These are phyloP conservation scores for Cinnamomum chago DNA, from an alignment of 164 flowering plant species.

Conservation along the genomic window DNA sequence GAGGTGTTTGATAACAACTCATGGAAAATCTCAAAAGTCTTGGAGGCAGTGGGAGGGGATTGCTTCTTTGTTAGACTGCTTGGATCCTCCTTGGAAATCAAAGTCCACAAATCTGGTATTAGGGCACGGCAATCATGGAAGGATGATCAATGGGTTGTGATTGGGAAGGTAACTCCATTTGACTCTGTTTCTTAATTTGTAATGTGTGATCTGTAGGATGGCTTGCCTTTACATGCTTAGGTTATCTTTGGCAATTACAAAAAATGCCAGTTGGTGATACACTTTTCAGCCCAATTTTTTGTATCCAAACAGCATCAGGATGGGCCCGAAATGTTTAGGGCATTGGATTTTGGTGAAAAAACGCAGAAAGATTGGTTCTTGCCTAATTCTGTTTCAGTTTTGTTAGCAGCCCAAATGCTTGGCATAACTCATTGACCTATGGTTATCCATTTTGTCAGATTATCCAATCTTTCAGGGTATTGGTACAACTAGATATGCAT, in stretches of 20 bases:
- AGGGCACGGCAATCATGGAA: constrained; percentile 48
- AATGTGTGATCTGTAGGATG: not conserved
- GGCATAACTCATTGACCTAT: too few species aligned
- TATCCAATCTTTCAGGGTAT: not conserved
- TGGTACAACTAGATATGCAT: too few species aligned
- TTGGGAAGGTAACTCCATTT: constrained; percentile 43
- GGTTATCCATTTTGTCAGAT: not conserved
- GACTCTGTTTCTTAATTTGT: not conserved
- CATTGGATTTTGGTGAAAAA: not conserved
- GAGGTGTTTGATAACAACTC: constrained; percentile 62
- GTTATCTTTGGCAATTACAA: not conserved
- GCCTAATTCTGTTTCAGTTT: not conserved
- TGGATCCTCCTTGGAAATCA: constrained; percentile 36
- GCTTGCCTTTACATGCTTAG: not conserved
- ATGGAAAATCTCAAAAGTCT: constrained; percentile 68
- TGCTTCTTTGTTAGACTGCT: constrained; percentile 35
- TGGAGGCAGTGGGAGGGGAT: constrained; percentile 28
- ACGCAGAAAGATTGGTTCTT: not conserved
- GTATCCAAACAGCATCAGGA: not conserved
- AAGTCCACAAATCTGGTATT: constrained; percentile 26
- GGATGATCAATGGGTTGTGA: constrained; percentile 42
- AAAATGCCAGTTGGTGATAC: not conserved
- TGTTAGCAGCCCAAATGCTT: too few species aligned
- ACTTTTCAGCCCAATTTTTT: too few species aligned
- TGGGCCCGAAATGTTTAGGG: not conserved